phyloP scores from a whole-genome alignment of 2,329 filamentous ascomycete genomes.

The Tolypocladium pustulatum region DNA sequence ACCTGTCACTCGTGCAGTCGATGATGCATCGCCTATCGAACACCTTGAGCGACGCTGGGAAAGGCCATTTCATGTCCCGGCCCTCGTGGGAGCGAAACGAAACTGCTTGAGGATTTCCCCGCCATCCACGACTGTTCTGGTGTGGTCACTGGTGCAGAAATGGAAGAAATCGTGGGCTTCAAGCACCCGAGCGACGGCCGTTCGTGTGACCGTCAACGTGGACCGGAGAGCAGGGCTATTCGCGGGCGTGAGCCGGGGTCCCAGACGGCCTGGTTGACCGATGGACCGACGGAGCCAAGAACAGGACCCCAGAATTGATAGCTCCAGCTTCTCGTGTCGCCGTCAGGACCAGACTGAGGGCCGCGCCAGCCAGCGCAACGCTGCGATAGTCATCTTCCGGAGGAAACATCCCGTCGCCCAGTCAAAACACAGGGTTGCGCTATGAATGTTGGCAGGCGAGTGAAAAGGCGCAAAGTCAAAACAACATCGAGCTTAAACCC shows the following conservation, averaged over 20 bases:
- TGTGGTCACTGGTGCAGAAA: neutral
- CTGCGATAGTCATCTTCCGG: neutral
- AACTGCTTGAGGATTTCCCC: neutral
- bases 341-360: neutral
- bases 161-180: neutral
- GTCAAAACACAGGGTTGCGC: neutral
- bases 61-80: neutral
- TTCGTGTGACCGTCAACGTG: neutral
- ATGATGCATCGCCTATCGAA: neutral
- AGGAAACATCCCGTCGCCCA: neutral
- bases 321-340: neutral
- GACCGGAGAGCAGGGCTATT: neutral
- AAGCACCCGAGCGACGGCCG: neutral
- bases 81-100: neutral
- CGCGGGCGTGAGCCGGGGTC: neutral
- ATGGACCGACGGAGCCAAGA: neutral
- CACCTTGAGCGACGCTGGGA: neutral
- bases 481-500: neutral
- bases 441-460: neutral
- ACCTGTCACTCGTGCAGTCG: neutral
- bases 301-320: neutral
- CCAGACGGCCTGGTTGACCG: neutral
- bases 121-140: neutral
- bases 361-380: neutral
- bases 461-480: neutral